Percentiles rank a stretch among this genome's conserved stretches.
Evolutionary conservation across 176 grass and related monocot species (phyloP).

Genomic region (Ensete glaucum): DNA sequence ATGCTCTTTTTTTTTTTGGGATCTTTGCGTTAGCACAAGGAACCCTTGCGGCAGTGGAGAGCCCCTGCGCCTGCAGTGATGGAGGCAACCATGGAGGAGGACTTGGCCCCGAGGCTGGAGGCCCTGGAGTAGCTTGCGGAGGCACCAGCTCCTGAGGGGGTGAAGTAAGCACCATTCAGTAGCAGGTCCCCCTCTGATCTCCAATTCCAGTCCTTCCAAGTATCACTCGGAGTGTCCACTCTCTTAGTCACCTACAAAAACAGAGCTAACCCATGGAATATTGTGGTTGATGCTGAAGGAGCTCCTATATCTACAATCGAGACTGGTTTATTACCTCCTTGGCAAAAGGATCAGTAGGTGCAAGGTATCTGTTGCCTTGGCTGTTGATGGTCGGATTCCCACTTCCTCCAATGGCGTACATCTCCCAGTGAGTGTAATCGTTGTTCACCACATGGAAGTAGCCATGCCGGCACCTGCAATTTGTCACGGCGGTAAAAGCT

Average conservation of each 20-base stretch:
- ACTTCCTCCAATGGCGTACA: slow-evolving; percentile 4
- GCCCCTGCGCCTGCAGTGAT: not conserved
- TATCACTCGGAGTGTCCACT: not conserved
- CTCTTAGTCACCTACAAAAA: not conserved
- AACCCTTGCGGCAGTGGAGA: not conserved
- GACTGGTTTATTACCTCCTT: not conserved
- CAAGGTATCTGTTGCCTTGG: slow-evolving; percentile 7
- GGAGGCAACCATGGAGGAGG: not conserved
- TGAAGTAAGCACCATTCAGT: not conserved
- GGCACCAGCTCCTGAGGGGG: not conserved
- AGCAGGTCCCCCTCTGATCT: slow-evolving; percentile 2
- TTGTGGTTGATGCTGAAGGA: too few relatives aligned
- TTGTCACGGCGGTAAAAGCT: too few relatives aligned
- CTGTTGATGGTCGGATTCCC: not conserved
- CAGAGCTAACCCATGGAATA: too few relatives aligned
- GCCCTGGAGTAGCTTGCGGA: not conserved
- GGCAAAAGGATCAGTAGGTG: not conserved
- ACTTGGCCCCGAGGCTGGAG: slow-evolving; percentile 3
- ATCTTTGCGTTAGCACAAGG: not conserved
- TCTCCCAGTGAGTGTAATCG: slow-evolving; percentile 4
- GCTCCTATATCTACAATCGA: too few relatives aligned
- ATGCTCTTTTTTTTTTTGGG: too few relatives aligned
- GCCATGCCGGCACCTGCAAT: not conserved
- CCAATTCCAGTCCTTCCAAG: not conserved
- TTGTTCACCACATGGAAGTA: slow-evolving; percentile 4